These are phyloP conservation scores for Sanghuangporus sanghuang DNA, from an alignment of 1,284 basidiomycete genomes.

Conservation along the genomic window DNA sequence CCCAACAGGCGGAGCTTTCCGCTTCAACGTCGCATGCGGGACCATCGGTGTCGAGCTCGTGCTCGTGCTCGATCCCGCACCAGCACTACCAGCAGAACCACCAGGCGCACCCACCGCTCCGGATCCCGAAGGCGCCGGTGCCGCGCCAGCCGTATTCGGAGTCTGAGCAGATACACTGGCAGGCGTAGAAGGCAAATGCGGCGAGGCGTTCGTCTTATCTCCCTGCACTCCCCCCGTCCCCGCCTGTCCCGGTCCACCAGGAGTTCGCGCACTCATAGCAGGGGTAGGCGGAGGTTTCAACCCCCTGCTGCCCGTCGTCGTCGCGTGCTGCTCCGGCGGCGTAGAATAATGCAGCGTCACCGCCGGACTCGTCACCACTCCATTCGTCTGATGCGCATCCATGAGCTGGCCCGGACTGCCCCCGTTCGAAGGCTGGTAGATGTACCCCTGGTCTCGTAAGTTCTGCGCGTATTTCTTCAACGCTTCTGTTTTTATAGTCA, in stretches of 20 bases:
- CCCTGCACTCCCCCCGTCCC: not conserved
- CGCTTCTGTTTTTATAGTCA: slow-evolving; percentile 31
- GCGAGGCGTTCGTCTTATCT: slow-evolving; percentile 37
- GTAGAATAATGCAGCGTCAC: slow-evolving; percentile 34
- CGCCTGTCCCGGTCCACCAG: not conserved
- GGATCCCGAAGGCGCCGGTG: slow-evolving; percentile 8
- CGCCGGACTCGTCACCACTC: slow-evolving; percentile 24
- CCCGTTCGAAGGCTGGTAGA: slow-evolving; percentile 9
- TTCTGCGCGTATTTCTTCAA: slow-evolving; percentile 38
- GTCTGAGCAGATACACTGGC: slow-evolving; percentile 22
- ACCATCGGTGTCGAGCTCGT: slow-evolving; percentile 40
- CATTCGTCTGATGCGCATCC: slow-evolving; percentile 19
- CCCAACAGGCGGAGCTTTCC: slow-evolving; percentile 31
- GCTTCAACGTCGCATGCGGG: slow-evolving; percentile 40
- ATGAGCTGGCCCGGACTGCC: not conserved
- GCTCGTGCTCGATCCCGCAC: slow-evolving; percentile 22
- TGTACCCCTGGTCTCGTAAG: slow-evolving; percentile 35
- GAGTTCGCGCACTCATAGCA: not conserved
- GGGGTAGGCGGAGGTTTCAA: not conserved
- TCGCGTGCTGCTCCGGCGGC: slow-evolving; percentile 11
- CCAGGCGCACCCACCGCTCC: too few relatives aligned
- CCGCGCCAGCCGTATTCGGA: slow-evolving; percentile 28
- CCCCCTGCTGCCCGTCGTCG: slow-evolving; percentile 16
- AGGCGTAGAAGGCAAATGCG: slow-evolving; percentile 43
- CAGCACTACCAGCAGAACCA: too few relatives aligned